Conservation (phyloP, 106 monocot species). For the Ottelia alismoides region DNA sequence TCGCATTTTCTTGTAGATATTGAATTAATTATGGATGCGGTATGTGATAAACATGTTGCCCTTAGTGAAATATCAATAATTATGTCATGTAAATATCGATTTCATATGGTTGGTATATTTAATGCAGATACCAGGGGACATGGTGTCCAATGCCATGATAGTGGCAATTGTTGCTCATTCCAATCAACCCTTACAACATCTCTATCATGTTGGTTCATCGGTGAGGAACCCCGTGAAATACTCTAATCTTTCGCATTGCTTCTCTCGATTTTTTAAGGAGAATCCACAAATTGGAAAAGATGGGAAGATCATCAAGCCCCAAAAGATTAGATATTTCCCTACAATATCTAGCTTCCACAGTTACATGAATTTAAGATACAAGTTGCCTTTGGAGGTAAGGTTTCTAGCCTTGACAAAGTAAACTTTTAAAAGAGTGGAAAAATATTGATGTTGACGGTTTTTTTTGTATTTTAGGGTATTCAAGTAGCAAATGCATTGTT, state of each 20-base stretch:
- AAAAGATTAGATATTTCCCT: too few species aligned
- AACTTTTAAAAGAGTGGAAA: constrained; percentile 22
- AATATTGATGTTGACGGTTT: constrained; percentile 17
- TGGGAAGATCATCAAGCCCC: constrained; percentile 22
- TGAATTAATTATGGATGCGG: constrained; percentile 41
- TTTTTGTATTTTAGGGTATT: too few species aligned
- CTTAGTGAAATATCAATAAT: too few species aligned
- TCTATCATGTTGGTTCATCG: constrained; percentile 59
- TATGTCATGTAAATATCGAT: too few species aligned
- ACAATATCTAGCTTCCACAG: too few species aligned
- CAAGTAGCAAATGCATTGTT: too few species aligned
- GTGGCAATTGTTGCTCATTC: constrained; percentile 34
- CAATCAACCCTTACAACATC: constrained; percentile 18
- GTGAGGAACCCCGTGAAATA: constrained; percentile 38
- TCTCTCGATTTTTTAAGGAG: constrained; percentile 27
- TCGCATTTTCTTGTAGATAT: constrained; percentile 40
- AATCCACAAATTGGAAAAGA: constrained; percentile 41
- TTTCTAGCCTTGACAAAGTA: constrained; percentile 43
- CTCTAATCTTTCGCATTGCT: constrained; percentile 13
- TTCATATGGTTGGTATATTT: too few species aligned
- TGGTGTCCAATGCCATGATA: constrained; percentile 80
- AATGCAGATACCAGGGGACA: constrained; percentile 76
- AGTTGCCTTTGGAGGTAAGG: too few species aligned
- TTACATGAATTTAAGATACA: too few species aligned
- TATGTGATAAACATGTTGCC: too few species aligned